A percentile compares a stretch with the other conserved stretches of the same genome.
Evolutionary conservation across 2,329 filamentous ascomycete species (phyloP).

Genomic region (Epichloe sibirici): DNA sequence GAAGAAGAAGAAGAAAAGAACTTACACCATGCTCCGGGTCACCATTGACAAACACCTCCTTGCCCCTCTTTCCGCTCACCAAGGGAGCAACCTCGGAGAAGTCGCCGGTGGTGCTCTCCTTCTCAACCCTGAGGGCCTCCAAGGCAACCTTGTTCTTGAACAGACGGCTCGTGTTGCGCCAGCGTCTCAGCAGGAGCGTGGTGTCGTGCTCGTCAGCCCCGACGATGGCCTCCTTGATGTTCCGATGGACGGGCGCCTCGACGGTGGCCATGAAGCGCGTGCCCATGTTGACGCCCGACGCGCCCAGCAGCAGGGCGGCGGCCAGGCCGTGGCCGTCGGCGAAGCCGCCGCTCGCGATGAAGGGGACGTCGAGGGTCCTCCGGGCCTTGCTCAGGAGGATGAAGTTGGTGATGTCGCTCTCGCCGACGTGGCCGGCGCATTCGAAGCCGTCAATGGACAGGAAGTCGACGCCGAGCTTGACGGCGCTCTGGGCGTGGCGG

Average conservation of each 20-base stretch:
- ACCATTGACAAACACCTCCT: constrained; percentile 84
- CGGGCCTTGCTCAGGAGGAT: constrained; percentile 76
- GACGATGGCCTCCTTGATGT: constrained; percentile 91
- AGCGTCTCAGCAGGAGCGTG: constrained; percentile 72
- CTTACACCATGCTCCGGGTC: constrained; percentile 81
- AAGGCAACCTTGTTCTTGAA: constrained; percentile 83
- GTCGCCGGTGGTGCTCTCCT: constrained; percentile 69
- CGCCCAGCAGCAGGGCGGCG: constrained; percentile 78
- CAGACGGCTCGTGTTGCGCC: constrained; percentile 83
- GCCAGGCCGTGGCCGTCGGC: constrained; percentile 89
- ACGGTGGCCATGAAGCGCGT: constrained; percentile 95
- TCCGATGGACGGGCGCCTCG: constrained; percentile 82
- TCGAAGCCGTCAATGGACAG: constrained; percentile 96
- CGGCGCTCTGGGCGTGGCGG: constrained; percentile 77
- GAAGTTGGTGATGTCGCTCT: constrained; percentile 81
- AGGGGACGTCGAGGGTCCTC: constrained; percentile 73
- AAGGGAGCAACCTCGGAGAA: constrained; percentile 80
- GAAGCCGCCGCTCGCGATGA: constrained; percentile 93
- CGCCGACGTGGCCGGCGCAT: constrained; percentile 82
- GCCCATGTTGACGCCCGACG: constrained; percentile 96
- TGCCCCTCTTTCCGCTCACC: constrained; percentile 81
- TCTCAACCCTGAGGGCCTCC: constrained; percentile 72
- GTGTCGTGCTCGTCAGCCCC: constrained; percentile 83
- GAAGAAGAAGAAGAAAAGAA: constrained; percentile 13
- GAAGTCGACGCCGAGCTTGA: constrained; percentile 94